These are phyloP conservation scores for Tolypocladium tropicale DNA, from an alignment of 2,329 filamentous ascomycete genomes.

Conservation along the genomic window DNA sequence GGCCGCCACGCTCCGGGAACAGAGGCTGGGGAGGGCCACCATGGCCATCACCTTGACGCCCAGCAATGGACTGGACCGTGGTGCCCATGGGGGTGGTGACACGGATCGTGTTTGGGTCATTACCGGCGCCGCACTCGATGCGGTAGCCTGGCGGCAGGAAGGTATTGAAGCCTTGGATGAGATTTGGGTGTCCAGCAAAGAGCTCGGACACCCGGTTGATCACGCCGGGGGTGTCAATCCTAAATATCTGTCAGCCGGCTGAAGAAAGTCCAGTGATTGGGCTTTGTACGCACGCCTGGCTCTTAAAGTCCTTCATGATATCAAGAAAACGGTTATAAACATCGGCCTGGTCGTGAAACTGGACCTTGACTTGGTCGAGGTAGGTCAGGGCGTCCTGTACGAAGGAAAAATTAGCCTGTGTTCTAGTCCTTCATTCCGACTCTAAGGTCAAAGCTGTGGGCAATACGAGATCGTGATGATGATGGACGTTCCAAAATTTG, in stretches of 20 bases:
- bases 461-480: conserved; percentile 14
- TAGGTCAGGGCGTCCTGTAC: conserved; percentile 72
- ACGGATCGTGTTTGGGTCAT: conserved; percentile 90
- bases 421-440: not conserved
- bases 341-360: conserved; percentile 92
- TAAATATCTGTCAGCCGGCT: conserved; percentile 15
- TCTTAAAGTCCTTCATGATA: conserved; percentile 99
- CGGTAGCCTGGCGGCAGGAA: conserved; percentile 92
- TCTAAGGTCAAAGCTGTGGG: conserved; percentile 3
- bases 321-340: conserved; percentile 96
- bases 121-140: conserved; percentile 89
- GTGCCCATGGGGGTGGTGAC: conserved; percentile 98
- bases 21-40: conserved; percentile 31
- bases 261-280: not conserved
- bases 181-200: conserved; percentile 88
- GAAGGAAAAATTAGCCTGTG: conserved; percentile 5
- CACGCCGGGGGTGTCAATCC: conserved; percentile 93
- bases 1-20: conserved; percentile 35
- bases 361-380: conserved; percentile 95
- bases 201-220: conserved; percentile 94
- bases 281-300: conserved; percentile 62
- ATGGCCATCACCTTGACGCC: conserved; percentile 37
- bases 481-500: conserved; percentile 12
- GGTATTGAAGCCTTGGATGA: conserved; percentile 97
- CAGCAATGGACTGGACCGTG: conserved; percentile 76